Evolutionary conservation across 441 rosid genomes (phyloP).

Genomic region (Bruguiera hainesii): DNA sequence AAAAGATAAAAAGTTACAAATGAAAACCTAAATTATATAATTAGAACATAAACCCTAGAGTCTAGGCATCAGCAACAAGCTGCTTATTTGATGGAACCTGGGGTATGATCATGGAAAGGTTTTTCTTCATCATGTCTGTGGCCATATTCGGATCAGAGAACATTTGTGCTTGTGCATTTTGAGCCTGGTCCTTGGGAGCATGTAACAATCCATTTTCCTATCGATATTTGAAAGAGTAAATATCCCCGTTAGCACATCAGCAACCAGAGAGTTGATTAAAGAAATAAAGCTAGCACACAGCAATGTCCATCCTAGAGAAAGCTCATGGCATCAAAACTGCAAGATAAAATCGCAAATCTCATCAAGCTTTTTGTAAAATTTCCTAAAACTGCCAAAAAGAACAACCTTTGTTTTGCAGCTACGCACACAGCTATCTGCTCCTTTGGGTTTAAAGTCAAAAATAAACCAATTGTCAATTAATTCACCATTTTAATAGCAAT

Average conservation of each 20-base stretch:
- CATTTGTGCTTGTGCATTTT: constrained; percentile 94
- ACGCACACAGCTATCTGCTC: too few relatives aligned
- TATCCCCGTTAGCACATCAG: not conserved
- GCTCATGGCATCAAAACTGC: not conserved
- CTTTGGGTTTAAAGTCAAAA: too few relatives aligned
- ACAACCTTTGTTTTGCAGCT: too few relatives aligned
- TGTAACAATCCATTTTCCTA: constrained; percentile 88
- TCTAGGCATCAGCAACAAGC: not conserved
- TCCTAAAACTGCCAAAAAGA: not conserved
- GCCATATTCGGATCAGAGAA: constrained; percentile 99
- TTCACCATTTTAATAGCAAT: not conserved
- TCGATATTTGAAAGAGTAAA: not conserved
- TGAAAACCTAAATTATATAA: constrained; percentile 17
- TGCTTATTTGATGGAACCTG: constrained; percentile 46
- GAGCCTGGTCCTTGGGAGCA: constrained; percentile 82
- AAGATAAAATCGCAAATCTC: not conserved
- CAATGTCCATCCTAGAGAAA: not conserved
- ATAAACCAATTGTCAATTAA: not conserved
- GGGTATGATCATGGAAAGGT: constrained; percentile 96
- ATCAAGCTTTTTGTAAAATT: not conserved
- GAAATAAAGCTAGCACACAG: not conserved
- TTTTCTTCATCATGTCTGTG: constrained; percentile 99
- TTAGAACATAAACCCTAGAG: constrained; percentile 8
- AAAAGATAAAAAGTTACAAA: constrained; percentile 2
- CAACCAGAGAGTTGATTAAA: too few relatives aligned